phyloP scores from a whole-genome alignment of 306 rosid species.

The Vigna trinervia region DNA sequence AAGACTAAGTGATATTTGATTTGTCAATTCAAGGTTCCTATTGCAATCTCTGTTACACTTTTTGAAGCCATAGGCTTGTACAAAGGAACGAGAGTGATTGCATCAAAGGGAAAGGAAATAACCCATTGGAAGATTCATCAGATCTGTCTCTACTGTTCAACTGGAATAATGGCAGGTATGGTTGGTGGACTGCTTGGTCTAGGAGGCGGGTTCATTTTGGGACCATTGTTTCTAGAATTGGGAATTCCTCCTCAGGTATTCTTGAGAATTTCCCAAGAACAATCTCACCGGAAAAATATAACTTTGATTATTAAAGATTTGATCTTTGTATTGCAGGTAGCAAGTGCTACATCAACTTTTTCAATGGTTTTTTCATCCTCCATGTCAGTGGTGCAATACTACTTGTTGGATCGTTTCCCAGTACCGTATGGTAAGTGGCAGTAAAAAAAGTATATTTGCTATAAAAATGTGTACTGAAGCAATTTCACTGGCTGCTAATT shows the following conservation, averaged over 20 bases:
- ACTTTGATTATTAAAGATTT: background rate
- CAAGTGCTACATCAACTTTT: conserved; percentile 89
- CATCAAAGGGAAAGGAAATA: conserved; percentile 79
- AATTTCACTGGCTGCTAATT: background rate
- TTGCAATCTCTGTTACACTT: conserved; percentile 69
- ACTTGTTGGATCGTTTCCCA: conserved; percentile 76
- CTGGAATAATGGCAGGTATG: conserved; percentile 81
- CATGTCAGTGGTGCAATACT: conserved; percentile 84
- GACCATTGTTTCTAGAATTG: conserved; percentile 82
- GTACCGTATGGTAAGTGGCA: conserved; percentile 68
- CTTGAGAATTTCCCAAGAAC: conserved; percentile 11
- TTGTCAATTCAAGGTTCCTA: conserved; percentile 61
- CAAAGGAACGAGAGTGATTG: conserved; percentile 76
- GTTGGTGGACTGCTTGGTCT: conserved; percentile 84
- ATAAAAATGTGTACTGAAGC: too few relatives aligned
- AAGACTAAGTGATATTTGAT: conserved; percentile 30
- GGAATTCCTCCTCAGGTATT: conserved; percentile 91
- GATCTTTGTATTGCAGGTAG: conserved; percentile 55
- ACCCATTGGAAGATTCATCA: conserved; percentile 73
- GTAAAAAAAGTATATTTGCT: background rate
- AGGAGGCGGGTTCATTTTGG: conserved; percentile 85
- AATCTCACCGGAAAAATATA: background rate
- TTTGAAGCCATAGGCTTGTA: conserved; percentile 70
- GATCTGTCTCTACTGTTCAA: conserved; percentile 65
- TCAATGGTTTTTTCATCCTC: conserved; percentile 85